Conservation (phyloP, 1,284 basidiomycete genomes). For the Sporisorium exsertum region DNA sequence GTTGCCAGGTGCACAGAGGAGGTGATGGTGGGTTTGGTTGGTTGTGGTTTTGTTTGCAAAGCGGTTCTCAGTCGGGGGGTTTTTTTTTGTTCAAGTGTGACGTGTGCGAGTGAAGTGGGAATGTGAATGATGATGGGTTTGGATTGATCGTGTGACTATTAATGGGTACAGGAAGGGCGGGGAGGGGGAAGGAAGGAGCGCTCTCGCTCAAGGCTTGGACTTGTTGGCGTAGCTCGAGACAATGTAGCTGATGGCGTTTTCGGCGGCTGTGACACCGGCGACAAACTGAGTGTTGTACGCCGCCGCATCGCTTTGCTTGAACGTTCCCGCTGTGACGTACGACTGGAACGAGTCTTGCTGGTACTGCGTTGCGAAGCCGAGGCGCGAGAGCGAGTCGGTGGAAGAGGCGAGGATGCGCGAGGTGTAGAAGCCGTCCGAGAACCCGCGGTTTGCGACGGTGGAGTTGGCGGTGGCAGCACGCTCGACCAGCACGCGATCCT, state of each 20-base stretch:
- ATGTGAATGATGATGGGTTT: not conserved
- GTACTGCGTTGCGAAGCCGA: conserved; percentile 78
- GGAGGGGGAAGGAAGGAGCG: not conserved
- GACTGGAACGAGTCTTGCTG: conserved; percentile 71
- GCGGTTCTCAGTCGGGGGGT: no score
- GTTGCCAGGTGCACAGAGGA: conserved; percentile 12
- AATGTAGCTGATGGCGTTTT: conserved; percentile 43
- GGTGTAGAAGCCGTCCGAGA: conserved; percentile 76
- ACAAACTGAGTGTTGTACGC: conserved; percentile 47
- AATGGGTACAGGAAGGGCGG: not conserved
- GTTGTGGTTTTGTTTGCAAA: no score
- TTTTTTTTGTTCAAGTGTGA: no score
- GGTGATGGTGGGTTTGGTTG: not conserved
- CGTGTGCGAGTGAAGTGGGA: no score
- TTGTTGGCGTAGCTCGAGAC: conserved; percentile 27
- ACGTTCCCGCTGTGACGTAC: conserved; percentile 30
- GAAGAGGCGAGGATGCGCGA: conserved; percentile 75
- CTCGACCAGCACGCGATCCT: conserved; percentile 4
- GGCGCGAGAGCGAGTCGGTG: conserved; percentile 73
- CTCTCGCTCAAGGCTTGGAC: conserved; percentile 2
- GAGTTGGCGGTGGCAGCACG: conserved; percentile 10
- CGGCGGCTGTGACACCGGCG: conserved; percentile 45
- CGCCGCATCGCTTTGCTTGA: conserved; percentile 18
- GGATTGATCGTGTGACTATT: not conserved
- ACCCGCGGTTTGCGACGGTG: conserved; percentile 70